Evolutionary conservation across 2,329 filamentous ascomycete species (phyloP).

Genomic region (Aspergillus brunneoviolaceus): DNA sequence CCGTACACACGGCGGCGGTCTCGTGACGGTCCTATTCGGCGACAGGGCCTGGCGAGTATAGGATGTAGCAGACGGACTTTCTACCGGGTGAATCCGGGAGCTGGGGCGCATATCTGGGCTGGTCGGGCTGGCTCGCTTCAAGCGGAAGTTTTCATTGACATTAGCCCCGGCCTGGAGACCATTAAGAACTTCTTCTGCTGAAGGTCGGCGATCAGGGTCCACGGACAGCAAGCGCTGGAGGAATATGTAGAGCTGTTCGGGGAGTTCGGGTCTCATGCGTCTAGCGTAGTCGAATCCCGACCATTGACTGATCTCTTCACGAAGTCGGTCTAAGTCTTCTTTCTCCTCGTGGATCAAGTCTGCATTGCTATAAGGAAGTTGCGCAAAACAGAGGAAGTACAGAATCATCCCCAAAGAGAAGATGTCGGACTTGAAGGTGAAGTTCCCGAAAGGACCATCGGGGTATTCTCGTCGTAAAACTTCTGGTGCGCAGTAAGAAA

Average conservation of each 20-base stretch:
- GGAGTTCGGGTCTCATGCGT: slow-evolving; percentile 75
- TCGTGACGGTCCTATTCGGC: slow-evolving; percentile 26
- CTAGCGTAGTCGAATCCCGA: slow-evolving; percentile 78
- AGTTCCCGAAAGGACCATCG: slow-evolving; percentile 78
- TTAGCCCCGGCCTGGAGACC: slow-evolving; percentile 68
- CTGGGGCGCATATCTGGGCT: slow-evolving; percentile 33
- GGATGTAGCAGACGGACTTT: slow-evolving; percentile 33
- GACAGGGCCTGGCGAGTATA: slow-evolving; percentile 29
- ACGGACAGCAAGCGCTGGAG: slow-evolving; percentile 78
- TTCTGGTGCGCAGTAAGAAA: slow-evolving; percentile 96
- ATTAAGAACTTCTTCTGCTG: slow-evolving; percentile 78
- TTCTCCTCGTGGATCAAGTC: slow-evolving; percentile 86
- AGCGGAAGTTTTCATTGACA: slow-evolving; percentile 48
- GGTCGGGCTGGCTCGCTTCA: slow-evolving; percentile 33
- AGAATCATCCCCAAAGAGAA: slow-evolving; percentile 98
- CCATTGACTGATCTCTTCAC: slow-evolving; percentile 85
- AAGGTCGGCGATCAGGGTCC: slow-evolving; percentile 73
- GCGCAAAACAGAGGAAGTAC: slow-evolving; percentile 95
- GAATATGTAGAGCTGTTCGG: slow-evolving; percentile 79
- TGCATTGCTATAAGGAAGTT: slow-evolving; percentile 79
- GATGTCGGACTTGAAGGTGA: slow-evolving; percentile 96
- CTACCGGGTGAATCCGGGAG: slow-evolving; percentile 41
- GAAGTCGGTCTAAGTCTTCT: slow-evolving; percentile 82
- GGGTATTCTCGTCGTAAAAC: slow-evolving; percentile 68
- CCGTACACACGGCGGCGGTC: slow-evolving; percentile 23